phyloP scores from a whole-genome alignment of 345 rosid species.

The Syzygium aromaticum region DNA sequence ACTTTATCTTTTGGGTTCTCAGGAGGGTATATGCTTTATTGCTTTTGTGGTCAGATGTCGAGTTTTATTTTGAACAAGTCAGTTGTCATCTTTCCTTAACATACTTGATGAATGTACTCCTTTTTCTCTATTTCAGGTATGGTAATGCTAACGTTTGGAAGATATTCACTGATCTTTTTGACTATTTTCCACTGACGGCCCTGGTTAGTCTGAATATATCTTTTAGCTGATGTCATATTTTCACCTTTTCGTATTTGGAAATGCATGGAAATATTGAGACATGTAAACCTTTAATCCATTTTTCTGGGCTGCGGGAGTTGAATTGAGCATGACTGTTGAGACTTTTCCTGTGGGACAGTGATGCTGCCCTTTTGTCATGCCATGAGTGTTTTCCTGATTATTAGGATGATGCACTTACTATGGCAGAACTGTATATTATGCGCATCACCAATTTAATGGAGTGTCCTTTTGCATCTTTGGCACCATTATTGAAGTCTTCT shows the following conservation, averaged over 20 bases:
- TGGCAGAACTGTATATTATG: neutral
- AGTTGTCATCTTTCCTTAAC: neutral
- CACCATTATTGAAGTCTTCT: neutral
- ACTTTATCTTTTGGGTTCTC: neutral
- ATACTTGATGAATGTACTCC: neutral
- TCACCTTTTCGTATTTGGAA: neutral
- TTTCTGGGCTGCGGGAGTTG: neutral
- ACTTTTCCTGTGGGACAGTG: neutral
- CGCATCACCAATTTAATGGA: neutral
- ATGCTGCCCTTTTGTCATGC: neutral
- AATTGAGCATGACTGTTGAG: neutral
- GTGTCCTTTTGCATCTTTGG: neutral
- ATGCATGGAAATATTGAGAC: neutral
- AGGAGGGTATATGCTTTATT: neutral
- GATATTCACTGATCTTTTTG: conserved; percentile 89
- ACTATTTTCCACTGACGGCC: conserved; percentile 92
- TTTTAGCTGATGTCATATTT: neutral
- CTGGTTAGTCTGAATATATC: conserved; percentile 36
- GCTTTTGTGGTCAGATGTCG: neutral
- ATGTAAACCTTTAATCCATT: neutral
- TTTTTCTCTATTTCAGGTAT: conserved; percentile 41
- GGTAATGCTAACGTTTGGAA: conserved; percentile 97
- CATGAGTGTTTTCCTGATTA: neutral
- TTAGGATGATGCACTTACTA: neutral
- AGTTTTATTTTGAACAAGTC: neutral